Percentiles rank a stretch among this genome's conserved stretches.
Conservation (phyloP, 2,329 filamentous ascomycete species). For the Colletotrichum theobromicola region DNA sequence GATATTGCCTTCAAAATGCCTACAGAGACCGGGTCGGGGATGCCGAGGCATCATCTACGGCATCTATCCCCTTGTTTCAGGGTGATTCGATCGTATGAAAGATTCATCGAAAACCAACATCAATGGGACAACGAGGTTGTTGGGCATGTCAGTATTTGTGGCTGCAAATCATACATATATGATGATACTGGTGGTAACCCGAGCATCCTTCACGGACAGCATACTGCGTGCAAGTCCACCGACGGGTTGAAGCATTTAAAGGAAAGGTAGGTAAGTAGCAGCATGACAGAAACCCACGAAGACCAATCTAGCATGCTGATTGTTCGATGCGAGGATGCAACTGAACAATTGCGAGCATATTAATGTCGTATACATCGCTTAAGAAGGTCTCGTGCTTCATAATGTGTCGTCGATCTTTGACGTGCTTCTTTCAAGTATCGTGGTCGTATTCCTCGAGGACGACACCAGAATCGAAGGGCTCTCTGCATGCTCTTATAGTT, state of each 20-base stretch:
- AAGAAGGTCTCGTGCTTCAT: too few relatives aligned
- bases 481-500: too few relatives aligned
- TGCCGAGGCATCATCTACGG: background rate
- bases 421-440: too few relatives aligned
- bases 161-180: background rate
- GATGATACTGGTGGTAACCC: background rate
- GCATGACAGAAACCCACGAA: too few relatives aligned
- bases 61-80: background rate
- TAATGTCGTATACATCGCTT: too few relatives aligned
- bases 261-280: background rate
- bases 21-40: too few relatives aligned
- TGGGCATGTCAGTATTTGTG: background rate
- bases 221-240: background rate
- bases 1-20: too few relatives aligned
- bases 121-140: too few relatives aligned
- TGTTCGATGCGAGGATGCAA: background rate
- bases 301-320: too few relatives aligned
- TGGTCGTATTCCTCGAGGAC: too few relatives aligned
- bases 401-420: too few relatives aligned
- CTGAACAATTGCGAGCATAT: background rate
- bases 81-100: fast-evolving
- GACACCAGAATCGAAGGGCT: too few relatives aligned
- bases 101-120: background rate
- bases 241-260: background rate
- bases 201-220: background rate